Conservation (phyloP, 2,329 filamentous ascomycete genomes). For the Neonectria neomacrospora region DNA sequence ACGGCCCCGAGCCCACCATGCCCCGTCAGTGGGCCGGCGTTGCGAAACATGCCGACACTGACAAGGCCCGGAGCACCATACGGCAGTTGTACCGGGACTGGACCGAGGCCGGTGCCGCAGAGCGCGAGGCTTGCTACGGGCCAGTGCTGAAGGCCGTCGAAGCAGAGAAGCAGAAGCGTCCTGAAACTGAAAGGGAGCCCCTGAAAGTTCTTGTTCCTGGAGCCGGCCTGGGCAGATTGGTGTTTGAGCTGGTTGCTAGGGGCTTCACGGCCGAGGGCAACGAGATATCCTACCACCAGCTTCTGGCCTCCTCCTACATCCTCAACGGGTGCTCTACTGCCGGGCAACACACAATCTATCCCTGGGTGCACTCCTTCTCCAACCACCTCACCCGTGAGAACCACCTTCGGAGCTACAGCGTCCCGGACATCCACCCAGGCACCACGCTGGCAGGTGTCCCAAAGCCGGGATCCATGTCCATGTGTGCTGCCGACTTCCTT, state of each 20-base stretch:
- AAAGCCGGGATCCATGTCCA: slow-evolving; percentile 78
- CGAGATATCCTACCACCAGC: slow-evolving; percentile 95
- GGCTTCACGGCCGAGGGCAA: slow-evolving; percentile 88
- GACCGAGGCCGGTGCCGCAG: slow-evolving; percentile 79
- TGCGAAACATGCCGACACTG: slow-evolving; percentile 79
- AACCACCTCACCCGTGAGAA: slow-evolving; percentile 80
- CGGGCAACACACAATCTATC: slow-evolving; percentile 78
- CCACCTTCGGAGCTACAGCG: slow-evolving; percentile 77
- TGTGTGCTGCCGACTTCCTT: slow-evolving; percentile 93
- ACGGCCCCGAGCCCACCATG: slow-evolving; percentile 57
- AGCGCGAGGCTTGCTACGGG: slow-evolving; percentile 81
- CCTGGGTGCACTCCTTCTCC: slow-evolving; percentile 89
- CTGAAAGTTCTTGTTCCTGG: slow-evolving; percentile 85
- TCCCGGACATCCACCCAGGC: slow-evolving; percentile 85
- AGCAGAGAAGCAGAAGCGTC: slow-evolving; percentile 52
- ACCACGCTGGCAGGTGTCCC: slow-evolving; percentile 57
- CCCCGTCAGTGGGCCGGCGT: slow-evolving; percentile 74
- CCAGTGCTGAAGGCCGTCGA: slow-evolving; percentile 76
- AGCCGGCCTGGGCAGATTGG: slow-evolving; percentile 86
- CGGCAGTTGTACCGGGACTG: slow-evolving; percentile 96
- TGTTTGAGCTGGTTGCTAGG: slow-evolving; percentile 82
- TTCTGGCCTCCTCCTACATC: slow-evolving; percentile 84
- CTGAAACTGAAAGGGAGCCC: slow-evolving; percentile 51
- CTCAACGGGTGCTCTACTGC: slow-evolving; percentile 73
- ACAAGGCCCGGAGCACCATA: slow-evolving; percentile 92